These are phyloP conservation scores for Erodium maritimum DNA, from an alignment of 345 rosid genomes.

Conservation along the genomic window DNA sequence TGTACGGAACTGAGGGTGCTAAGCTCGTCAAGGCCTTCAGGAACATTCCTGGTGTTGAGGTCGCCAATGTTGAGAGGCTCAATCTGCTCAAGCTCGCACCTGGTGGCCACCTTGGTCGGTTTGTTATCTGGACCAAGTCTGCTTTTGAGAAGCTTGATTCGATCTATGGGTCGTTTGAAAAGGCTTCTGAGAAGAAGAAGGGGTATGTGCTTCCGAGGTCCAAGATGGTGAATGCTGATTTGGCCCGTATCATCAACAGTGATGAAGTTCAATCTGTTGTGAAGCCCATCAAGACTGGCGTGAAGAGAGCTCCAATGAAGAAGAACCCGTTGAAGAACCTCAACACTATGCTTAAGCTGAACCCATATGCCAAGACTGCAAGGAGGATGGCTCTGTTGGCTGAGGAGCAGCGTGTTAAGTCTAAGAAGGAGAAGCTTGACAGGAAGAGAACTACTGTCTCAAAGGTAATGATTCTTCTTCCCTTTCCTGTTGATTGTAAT, in stretches of 20 bases:
- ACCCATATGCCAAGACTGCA: slow-evolving; percentile 94
- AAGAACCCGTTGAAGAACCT: slow-evolving; percentile 91
- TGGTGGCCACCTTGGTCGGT: slow-evolving; percentile 92
- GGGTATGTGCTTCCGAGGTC: slow-evolving; percentile 78
- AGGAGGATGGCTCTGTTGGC: slow-evolving; percentile 90
- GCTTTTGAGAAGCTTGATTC: slow-evolving; percentile 93
- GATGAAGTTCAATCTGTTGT: slow-evolving; percentile 94
- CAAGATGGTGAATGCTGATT: slow-evolving; percentile 93
- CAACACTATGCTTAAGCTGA: slow-evolving; percentile 68
- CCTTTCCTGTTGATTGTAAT: not conserved
- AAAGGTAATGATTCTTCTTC: slow-evolving; percentile 38
- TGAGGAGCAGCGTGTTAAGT: slow-evolving; percentile 78
- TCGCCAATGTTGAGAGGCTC: slow-evolving; percentile 74
- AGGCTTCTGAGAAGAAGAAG: slow-evolving; percentile 76
- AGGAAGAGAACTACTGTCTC: slow-evolving; percentile 57
- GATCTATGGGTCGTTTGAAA: slow-evolving; percentile 77
- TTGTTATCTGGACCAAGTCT: slow-evolving; percentile 87
- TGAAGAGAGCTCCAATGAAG: slow-evolving; percentile 70
- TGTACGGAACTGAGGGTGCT: slow-evolving; percentile 68
- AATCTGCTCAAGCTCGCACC: slow-evolving; percentile 83
- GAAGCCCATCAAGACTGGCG: slow-evolving; percentile 59
- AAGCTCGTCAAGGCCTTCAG: slow-evolving; percentile 87
- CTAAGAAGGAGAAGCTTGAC: slow-evolving; percentile 97
- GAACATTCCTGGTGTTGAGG: slow-evolving; percentile 89
- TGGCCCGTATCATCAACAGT: slow-evolving; percentile 83